Percentiles rank a stretch among this genome's conserved stretches.
Conservation (phyloP, 805 yeast genomes). For the Lachancea mirantina region DNA sequence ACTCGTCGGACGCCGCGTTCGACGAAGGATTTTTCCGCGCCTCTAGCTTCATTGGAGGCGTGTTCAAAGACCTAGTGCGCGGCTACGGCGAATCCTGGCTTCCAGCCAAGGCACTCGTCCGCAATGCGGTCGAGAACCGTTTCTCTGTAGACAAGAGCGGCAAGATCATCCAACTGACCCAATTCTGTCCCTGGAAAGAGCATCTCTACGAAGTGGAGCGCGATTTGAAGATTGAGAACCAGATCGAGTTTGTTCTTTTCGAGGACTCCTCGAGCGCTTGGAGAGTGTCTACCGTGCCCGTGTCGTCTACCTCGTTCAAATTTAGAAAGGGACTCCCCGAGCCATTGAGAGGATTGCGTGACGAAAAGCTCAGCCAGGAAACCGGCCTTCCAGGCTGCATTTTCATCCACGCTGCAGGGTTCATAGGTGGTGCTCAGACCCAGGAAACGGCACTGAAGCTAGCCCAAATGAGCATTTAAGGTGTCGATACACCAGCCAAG, state of each 20-base stretch:
- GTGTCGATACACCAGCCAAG: too few species aligned
- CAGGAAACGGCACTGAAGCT: slow-evolving; percentile 69
- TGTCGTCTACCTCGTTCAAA: slow-evolving; percentile 67
- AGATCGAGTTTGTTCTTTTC: slow-evolving; percentile 70
- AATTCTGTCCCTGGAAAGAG: slow-evolving; percentile 92
- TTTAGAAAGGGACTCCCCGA: slow-evolving; percentile 86
- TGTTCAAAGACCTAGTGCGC: slow-evolving; percentile 59
- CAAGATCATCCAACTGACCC: slow-evolving; percentile 62
- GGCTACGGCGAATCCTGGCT: slow-evolving; percentile 82
- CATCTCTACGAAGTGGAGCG: slow-evolving; percentile 73
- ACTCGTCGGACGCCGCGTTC: slow-evolving; percentile 54
- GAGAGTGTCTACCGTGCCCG: slow-evolving; percentile 91
- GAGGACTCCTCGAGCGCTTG: slow-evolving; percentile 63
- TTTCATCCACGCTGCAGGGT: slow-evolving; percentile 93
- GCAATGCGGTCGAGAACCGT: slow-evolving; percentile 57
- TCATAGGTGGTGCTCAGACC: slow-evolving; percentile 89
- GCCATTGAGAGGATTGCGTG: slow-evolving; percentile 93
- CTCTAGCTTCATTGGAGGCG: slow-evolving; percentile 73
- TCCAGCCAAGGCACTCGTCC: slow-evolving; percentile 78
- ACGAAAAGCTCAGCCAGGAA: slow-evolving; percentile 63
- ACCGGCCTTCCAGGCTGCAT: slow-evolving; percentile 84
- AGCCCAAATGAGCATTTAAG: slow-evolving; percentile 44
- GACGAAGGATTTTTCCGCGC: slow-evolving; percentile 67
- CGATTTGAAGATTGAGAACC: slow-evolving; percentile 46
- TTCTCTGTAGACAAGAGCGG: slow-evolving; percentile 58